Evolutionary conservation across 495 filamentous ascomycete genomes (phyloP), one percentile per base, ranked within the genome.

Genomic region (Aspergillus nanangensis): DNA sequence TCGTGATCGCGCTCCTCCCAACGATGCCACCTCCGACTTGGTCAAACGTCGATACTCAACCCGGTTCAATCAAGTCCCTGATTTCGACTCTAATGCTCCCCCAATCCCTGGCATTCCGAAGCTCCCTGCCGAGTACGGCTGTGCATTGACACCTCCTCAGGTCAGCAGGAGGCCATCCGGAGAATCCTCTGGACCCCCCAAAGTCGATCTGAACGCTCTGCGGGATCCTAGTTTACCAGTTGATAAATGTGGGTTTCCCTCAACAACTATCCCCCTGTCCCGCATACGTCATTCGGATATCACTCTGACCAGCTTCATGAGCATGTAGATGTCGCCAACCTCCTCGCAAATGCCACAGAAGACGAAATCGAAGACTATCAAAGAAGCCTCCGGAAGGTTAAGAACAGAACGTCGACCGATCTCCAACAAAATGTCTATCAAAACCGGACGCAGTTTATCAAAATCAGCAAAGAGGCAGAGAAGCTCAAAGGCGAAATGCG

Each of bases 381-480:
- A 55, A 59, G 71, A 33, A 79, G 78, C 9, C 71, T 99, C 25
- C 78, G 81, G 50, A 88, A 88, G 57, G 73, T 92, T 38, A 89
- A 91, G 57, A 83, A 81, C 51, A 80, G 88, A 27, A 91, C 90
- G 1, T 90, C 90, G 3, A 82, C 82, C 23, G 90, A 97, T 56
- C 75, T 99, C 8, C 94, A 97, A 57, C 87, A 94, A 56, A 99
- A 90, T 71, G 89, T 99, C 24, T 96, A 92, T 65, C 90, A 96
- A 59, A 99, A 99, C 65, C 83, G 93, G 36, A 95, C 90, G 0
- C 92, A 97, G 56, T 99, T 99, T 66, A 95, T 99, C 73, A 92
- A 94, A 56, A 97, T 99, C 65, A 95, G 89, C 63, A 93, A 96
- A 69, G 94, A 99, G 66, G 95, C 95, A 2, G 93, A 99, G 57